Base-by-base conservation (phyloP, 2,329 filamentous ascomycete genomes). In the Tolypocladium guangdongense region DNA sequence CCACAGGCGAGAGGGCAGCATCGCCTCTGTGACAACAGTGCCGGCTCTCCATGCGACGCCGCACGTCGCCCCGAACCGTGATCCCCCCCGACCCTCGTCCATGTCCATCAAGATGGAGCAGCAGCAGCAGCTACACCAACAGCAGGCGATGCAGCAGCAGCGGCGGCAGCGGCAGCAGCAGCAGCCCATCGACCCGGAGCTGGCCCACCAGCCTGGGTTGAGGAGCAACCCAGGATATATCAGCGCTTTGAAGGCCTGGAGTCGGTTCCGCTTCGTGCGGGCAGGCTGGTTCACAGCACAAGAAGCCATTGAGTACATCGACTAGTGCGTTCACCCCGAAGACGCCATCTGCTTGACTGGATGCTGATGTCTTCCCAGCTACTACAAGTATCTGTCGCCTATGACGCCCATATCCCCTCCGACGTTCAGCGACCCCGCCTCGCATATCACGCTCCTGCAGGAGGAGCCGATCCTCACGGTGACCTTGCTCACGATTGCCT, bases 241-340 rank as follows among this genome's bases (percentile, higher is more conserved):
- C 43, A 82, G 87, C 54, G 91, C 91, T 0, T 72, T 96, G 55
- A 84, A 83, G 62, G 87, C 90, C n/a, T 99, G 93, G 93, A 83
- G 86, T 2, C 79, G 90, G 58, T 91, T 96, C 67, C 85, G 91
- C 45, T 97, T 97, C 66, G 92, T 97, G n/a, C 84, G 90, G 52
- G 90, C 90, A 10, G 93, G 93, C 11, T 97, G 92, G 92, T 93
- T 99, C 67, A 95, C 90, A 0, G 88, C 92, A 0, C 84, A 88
- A 59, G 93, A 99, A 70, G 92, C 90, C 24, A 91, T 97, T 68
- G 84, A 86, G 45, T 97, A 97, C 64, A 88, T 99, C 58, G 86
- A 91, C 66, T 97, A 97, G 85, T 88, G 78, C 63, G 82, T 72
- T 37, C 46, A 8, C 1, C 12, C 7, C 41, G 24, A 10, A 27